Base-by-base conservation (phyloP, 192 early-diverging fungal species). In the Glomus cerebriforme region DNA sequence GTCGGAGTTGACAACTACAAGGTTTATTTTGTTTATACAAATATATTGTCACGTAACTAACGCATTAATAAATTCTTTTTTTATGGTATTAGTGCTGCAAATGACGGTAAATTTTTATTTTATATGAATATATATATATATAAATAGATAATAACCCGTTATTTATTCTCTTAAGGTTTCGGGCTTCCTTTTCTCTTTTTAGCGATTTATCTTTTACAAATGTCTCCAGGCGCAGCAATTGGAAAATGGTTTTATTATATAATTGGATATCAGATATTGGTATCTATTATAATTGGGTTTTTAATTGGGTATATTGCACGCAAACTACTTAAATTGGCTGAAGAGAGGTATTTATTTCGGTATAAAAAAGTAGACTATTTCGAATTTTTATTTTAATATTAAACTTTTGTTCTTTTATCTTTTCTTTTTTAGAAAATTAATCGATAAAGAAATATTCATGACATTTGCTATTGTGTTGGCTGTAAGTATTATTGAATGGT, bases 151-250 rank as follows among this genome's bases (percentile, higher is more conserved):
- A 80, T 95, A 15, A 95, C n/a, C n/a, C n/a, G 90, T 65, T 71
- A 95, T 10, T 85, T 92, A 77, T 85, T 71, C 3, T 26, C 39
- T 29, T 15, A 58, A 79, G 79, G 89, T 17, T 83, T 96, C 15
- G 96, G 92, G 0, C 88, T 91, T 39, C 95, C 96, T 13, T 95
- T 97, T 39, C 80, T 98, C 35, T 91, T 90, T 63, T 83, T 98
- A 31, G 90, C 93, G 4, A 82, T 96, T 19, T 96, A 95, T 22
- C 85, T 92, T 78, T 85, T 84, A 65, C 82, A 84, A 47, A 32
- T 49, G 34, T 47, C 85, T 71, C 73, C 87, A 3, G 92, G 91
- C 4, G 59, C 80, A 5, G 94, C 93, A 10, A 80, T 97, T 58
- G 89, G 87, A 17, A 87, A 91, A 47, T 97, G 95, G 94, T 79